Evolutionary conservation across 139 green algal genomes (phyloP), one percentile per base, ranked within the genome.

Genomic region (Chlamydomonas schloesseri): DNA sequence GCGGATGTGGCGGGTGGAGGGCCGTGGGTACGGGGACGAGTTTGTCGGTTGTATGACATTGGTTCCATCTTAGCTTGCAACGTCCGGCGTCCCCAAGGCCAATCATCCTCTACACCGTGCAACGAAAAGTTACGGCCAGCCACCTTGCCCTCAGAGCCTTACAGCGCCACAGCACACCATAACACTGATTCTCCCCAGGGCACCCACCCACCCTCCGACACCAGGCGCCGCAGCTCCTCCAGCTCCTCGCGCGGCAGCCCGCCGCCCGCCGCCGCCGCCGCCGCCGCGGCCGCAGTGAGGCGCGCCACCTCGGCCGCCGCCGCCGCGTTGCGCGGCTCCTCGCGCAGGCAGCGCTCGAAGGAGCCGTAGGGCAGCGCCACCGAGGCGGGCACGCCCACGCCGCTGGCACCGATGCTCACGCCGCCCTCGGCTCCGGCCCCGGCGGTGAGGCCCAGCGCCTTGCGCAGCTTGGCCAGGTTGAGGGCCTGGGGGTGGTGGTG

Each of bases 361-460:
- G 91, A 94, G 58, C 96, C 97, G 83, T 96, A 98, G 13, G 96
- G 96, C 72, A 99, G 87, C 26, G 95, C 92, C 11, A 97, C 87
- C 58, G 84, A 92, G 36, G 81, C 42, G 13, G 89, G 89, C 78
- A 86, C 60, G 5, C 33, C 50, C 17, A 68, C 58, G 55, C 31
- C 68, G 46, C 53, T 53, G 37, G 46, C n/a, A 71, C 83, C 87
- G 68, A 50, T 50, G 42, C 42, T 50, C 42, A 50, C 6, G 42
- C 42, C 42, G 42, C 42, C 42, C 42, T n/a, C 34, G 21, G 71
- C 64, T 24, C 28, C 76, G 42, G 8, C 62, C 1, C 10, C 46
- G 29, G 64, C 17, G 2, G 64, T 34, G 50, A 13, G 31, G 37
- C 60, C 65, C 67, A 85, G 46, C 8, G n/a, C 46, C 47, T 57